Evolutionary conservation across 228 moss, liverwort and hornwort genomes (phyloP), one percentile per base, ranked within the genome.

Genomic region (Sphagnum magellanicum): DNA sequence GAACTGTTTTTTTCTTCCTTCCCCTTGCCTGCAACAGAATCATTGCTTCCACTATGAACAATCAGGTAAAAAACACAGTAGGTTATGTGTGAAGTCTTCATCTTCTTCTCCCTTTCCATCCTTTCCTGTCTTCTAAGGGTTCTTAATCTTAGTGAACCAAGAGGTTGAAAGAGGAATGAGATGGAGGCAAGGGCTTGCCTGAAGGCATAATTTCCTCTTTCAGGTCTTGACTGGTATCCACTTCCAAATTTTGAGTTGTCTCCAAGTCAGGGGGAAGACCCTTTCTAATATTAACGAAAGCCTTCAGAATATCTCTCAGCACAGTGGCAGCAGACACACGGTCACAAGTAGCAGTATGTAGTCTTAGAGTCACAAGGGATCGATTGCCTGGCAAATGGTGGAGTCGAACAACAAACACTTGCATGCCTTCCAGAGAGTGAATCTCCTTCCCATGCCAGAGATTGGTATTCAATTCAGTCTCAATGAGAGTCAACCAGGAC

Each of bases 271-370:
- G 52, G 67, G 75, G 68, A 58, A 74, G 69, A 11, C 80, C 76
- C 64, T 50, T 72, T 69, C 52, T 79, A 15, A 76, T 72, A 48
- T 78, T 67, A 6, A 58, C 75, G 51, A 89, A 79, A 57, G 85
- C 78, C 67, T 65, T 89, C 75, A 98, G 71, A 66, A 93, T 71
- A 71, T 88, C 91, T 32, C 77, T 68, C 53, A 87, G 72, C 61
- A 98, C 74, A 50, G 84, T 89, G 65, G 90, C 84, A 69, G 92
- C 98, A 53, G 91, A 85, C 52, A 92, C 81, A 15, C 98, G 90
- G 64, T 98, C 98, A 86, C 98, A 98, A 66, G 91, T 76, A 64
- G 98, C 91, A 71, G 93, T 98, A 74, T 98, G 98, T 62, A 91
- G 59, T 60, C 92, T 91, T 63, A 98, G 74, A 63, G 83, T 79